phyloP scores from a whole-genome alignment of 2,329 filamentous ascomycete genomes.

The Trichoderma oligosporum region DNA sequence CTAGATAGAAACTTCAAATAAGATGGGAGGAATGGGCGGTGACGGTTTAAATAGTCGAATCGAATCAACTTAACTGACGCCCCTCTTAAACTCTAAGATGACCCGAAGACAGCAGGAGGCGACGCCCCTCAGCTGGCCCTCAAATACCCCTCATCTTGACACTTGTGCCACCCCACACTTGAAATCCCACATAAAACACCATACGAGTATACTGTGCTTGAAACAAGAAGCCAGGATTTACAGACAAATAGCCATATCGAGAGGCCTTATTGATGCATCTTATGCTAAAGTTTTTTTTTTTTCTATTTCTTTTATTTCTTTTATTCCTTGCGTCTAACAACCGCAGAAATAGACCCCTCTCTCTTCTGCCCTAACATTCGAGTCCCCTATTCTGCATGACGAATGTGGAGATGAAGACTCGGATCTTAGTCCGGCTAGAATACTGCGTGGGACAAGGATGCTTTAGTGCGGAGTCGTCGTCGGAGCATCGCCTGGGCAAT shows the following conservation, averaged over 20 bases:
- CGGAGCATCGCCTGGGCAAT: not conserved
- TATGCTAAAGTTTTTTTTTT: not conserved
- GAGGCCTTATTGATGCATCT: too few relatives aligned
- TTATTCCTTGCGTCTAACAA: too few relatives aligned
- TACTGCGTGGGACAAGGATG: not conserved
- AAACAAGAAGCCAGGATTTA: too few relatives aligned
- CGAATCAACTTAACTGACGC: too few relatives aligned
- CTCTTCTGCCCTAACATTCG: too few relatives aligned
- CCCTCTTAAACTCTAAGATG: too few relatives aligned
- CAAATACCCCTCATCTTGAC: not conserved
- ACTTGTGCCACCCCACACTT: too few relatives aligned
- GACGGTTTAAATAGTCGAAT: slow-evolving; percentile 13
- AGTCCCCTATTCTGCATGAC: not conserved
- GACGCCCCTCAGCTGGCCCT: not conserved
- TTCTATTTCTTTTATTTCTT: too few relatives aligned
- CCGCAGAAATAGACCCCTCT: too few relatives aligned
- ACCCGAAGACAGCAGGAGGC: not conserved
- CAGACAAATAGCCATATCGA: too few relatives aligned
- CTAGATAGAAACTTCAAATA: not conserved
- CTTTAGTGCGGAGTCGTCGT: not conserved
- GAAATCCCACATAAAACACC: too few relatives aligned
- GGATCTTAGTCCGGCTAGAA: not conserved
- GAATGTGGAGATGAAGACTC: not conserved
- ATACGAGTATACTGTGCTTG: too few relatives aligned
- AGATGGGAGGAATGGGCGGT: slow-evolving; percentile 5